Percentiles rank a stretch among this genome's conserved stretches.
Evolutionary conservation across 2,329 filamentous ascomycete genomes (phyloP).

Genomic region (Paracamarosporium sp.): DNA sequence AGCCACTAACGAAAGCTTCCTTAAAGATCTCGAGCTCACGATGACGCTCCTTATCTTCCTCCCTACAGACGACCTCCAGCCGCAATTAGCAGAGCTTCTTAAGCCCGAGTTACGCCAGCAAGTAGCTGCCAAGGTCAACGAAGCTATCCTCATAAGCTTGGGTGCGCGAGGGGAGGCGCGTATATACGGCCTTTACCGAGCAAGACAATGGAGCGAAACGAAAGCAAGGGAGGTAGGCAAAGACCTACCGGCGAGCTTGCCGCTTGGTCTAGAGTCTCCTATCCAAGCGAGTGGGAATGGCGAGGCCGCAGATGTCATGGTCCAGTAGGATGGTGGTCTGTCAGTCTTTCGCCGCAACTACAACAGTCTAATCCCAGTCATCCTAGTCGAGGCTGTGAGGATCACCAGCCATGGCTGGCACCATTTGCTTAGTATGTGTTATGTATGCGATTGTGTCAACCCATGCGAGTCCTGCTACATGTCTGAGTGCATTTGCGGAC

Average conservation of each 20-base stretch:
- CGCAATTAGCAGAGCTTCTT: conserved; percentile 76
- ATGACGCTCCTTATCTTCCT: conserved; percentile 93
- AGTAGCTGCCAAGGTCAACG: conserved; percentile 89
- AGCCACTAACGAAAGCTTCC: conserved; percentile 78
- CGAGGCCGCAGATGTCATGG: conserved; percentile 45
- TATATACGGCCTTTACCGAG: conserved; percentile 79
- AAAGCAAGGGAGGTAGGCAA: conserved; percentile 57
- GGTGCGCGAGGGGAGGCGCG: conserved; percentile 78
- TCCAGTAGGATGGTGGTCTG: conserved; percentile 21
- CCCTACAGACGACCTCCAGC: conserved; percentile 73
- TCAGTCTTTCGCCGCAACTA: background rate
- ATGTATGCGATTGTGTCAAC: too few relatives aligned
- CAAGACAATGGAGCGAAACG: conserved; percentile 85
- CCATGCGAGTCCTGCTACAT: too few relatives aligned
- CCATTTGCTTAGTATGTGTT: background rate
- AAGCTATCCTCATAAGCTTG: conserved; percentile 79
- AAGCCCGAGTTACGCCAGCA: conserved; percentile 79
- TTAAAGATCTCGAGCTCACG: conserved; percentile 87
- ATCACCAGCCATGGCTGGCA: background rate
- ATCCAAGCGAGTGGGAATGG: conserved; percentile 38
- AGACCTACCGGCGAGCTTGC: conserved; percentile 49
- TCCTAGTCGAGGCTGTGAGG: too few relatives aligned
- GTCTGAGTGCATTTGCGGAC: too few relatives aligned
- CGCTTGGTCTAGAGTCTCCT: conserved; percentile 48
- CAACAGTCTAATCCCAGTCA: too few relatives aligned